Base-by-base conservation (phyloP, 345 rosid species). In the Hibiscus syriacus region DNA sequence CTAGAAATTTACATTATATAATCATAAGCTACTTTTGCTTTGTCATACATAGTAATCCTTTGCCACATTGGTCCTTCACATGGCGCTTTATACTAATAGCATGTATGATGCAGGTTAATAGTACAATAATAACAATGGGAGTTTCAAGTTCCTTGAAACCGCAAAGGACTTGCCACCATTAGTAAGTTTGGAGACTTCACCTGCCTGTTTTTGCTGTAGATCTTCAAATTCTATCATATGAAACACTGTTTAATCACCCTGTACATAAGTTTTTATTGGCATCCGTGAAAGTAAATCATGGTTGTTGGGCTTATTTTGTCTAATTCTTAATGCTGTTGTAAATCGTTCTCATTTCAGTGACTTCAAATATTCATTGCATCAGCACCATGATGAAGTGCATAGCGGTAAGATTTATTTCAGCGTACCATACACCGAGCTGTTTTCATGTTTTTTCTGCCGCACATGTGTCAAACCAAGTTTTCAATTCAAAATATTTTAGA, bases 341-440 rank as follows among this genome's bases (percentile, higher is more conserved):
- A 13, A 20, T 34, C 67, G 66, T 22, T 75, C 73, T 54, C 50
- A 25, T 81, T 75, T 72, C 91, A 94, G 99, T 88, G 94, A 84
- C 80, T 55, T 94, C 99, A 17, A 78, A 79, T 11, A 67, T 83
- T 56, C 84, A 87, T 72, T 94, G 99, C 82, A 82, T 94, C 76
- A 80, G 82, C 83, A 90, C 87, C 56, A 84, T 83, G 70, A 90
- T 94, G 92, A 94, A 87, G 79, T 90, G 97, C 87, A 89, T 94
- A 70, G 97, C 99, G 83, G 99, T 94, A 75, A 71, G 79, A 67
- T 53, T 56, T 38, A 64, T 22, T 53, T 25, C 25, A 2, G 10
- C 17, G 6, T 32, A 10, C 26, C n/a, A 23, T 55, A 23, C 17
- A 29, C 39, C 38, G 2, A 34, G 29, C 22, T 48, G 16, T 60